phyloP scores from a whole-genome alignment of 495 filamentous ascomycete species.

The Saxophila tyrrhenica region DNA sequence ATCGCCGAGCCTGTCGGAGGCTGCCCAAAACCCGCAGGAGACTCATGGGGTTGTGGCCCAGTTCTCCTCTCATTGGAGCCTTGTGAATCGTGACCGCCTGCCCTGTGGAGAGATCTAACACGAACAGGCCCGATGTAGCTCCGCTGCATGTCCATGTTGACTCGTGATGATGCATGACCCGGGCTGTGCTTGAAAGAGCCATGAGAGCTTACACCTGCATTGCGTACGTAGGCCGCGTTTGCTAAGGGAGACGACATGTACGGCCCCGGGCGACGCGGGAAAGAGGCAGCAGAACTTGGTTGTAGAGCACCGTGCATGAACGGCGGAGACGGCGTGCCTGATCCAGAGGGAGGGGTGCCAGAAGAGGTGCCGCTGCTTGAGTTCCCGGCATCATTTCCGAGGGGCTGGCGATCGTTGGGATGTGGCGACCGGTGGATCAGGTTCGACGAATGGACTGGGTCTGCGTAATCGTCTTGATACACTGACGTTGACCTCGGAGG shows the following conservation, averaged over 20 bases:
- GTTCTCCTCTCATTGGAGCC: neutral
- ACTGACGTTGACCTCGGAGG: too few relatives aligned
- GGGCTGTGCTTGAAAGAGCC: neutral
- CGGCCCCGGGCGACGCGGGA: too few relatives aligned
- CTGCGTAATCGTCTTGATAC: too few relatives aligned
- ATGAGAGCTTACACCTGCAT: neutral
- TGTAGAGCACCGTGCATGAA: neutral
- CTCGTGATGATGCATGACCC: neutral
- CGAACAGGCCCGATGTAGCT: neutral
- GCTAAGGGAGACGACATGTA: neutral
- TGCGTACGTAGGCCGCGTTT: too few relatives aligned
- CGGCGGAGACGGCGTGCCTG: neutral
- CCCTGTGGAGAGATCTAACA: neutral
- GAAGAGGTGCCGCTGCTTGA: neutral
- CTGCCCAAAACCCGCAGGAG: neutral
- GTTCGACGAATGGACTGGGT: neutral
- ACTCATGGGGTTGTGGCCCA: neutral
- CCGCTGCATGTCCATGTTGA: neutral
- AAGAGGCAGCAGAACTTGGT: neutral
- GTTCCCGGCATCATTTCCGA: neutral
- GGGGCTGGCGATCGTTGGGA: neutral
- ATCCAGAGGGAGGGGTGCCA: neutral
- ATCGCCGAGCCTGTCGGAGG: neutral
- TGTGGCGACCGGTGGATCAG: neutral
- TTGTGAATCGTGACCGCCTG: neutral